A percentile compares a stretch with the other conserved stretches of the same genome.
Conservation (phyloP, 2,329 filamentous ascomycete species). For the Beauveria caledonica region DNA sequence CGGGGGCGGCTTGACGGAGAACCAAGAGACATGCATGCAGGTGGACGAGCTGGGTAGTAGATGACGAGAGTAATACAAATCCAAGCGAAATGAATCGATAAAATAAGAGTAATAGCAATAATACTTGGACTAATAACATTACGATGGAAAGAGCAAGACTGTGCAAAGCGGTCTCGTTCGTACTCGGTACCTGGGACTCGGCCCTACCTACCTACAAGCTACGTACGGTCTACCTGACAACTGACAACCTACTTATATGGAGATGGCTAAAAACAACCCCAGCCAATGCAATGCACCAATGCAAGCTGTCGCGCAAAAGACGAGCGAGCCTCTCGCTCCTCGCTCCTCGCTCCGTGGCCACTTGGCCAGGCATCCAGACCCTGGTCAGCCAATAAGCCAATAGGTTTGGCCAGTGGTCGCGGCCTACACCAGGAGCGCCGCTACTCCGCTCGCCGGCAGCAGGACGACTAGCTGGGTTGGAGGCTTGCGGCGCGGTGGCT, state of each 20-base stretch:
- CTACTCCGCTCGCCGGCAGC: constrained; percentile 5
- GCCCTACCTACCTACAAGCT: no score
- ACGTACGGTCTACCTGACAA: no score
- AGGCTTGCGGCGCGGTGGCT: constrained; percentile 1
- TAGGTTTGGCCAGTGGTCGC: constrained; percentile 3
- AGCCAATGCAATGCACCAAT: constrained; percentile 9
- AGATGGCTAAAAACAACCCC: neutral
- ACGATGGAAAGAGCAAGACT: neutral
- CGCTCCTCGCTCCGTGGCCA: neutral
- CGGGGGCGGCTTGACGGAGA: neutral
- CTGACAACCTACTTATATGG: neutral
- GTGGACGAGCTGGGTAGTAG: neutral
- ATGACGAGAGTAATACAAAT: neutral
- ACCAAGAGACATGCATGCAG: neutral
- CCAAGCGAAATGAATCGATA: neutral
- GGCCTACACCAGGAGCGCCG: neutral
- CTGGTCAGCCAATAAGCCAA: constrained; percentile 7
- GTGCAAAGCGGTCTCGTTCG: neutral
- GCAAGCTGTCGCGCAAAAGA: constrained; percentile 2
- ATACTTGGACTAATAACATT: neutral
- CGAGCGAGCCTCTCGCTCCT: neutral
- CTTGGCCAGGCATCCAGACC: neutral
- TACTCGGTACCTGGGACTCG: neutral
- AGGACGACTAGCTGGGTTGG: neutral
- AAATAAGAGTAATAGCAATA: neutral